Evolutionary conservation across 2,329 filamentous ascomycete species (phyloP).

Genomic region (Alternaria ventricosa): DNA sequence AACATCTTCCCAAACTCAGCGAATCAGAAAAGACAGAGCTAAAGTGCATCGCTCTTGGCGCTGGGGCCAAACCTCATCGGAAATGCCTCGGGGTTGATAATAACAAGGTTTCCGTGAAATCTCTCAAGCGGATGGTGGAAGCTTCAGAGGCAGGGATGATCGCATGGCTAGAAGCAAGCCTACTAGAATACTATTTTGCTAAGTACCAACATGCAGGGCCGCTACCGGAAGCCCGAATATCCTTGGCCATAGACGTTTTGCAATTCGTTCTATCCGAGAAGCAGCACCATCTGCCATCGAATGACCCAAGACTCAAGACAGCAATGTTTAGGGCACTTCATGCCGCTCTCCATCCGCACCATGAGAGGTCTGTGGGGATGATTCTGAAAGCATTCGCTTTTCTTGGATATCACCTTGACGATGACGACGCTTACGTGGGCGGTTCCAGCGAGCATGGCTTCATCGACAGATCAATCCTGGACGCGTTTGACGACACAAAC

Average conservation of each 20-base stretch:
- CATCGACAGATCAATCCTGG: neutral
- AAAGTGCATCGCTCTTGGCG: neutral
- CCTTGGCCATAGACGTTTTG: neutral
- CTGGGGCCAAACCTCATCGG: neutral
- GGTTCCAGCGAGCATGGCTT: accelerated
- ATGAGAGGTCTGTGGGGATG: neutral
- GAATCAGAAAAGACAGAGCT: neutral
- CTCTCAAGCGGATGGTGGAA: neutral
- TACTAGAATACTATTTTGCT: neutral
- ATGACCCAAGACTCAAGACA: neutral
- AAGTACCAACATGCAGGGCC: too few relatives aligned
- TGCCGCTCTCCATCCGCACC: accelerated
- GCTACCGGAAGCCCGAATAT: too few relatives aligned
- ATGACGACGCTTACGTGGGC: neutral
- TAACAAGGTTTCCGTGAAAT: neutral
- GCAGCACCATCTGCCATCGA: neutral
- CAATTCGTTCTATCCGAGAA: neutral
- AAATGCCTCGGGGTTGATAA: too few relatives aligned
- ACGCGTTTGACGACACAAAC: neutral
- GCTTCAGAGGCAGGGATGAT: neutral
- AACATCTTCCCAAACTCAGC: too few relatives aligned
- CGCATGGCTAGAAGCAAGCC: neutral
- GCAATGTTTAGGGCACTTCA: neutral
- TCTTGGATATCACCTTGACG: neutral
- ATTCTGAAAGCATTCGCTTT: neutral